These are phyloP conservation scores for Elaeis guineensis DNA, from an alignment of 176 grass and related monocot genomes.

Conservation along the genomic window DNA sequence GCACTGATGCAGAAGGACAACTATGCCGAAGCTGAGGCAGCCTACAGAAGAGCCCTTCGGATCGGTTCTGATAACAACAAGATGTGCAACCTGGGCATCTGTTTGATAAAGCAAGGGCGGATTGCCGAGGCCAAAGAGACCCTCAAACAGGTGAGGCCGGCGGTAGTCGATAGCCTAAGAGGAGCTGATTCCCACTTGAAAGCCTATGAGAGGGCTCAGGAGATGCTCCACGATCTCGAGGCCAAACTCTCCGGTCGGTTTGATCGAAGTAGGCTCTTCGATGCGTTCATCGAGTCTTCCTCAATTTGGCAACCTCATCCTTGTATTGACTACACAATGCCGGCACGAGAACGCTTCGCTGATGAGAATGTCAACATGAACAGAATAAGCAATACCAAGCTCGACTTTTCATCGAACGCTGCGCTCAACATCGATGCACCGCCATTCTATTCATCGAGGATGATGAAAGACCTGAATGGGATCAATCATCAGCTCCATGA, in stretches of 20 bases:
- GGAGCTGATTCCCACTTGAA: conserved; percentile 92
- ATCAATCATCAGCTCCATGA: conserved; percentile 26
- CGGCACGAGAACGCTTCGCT: conserved; percentile 24
- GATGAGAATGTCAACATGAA: conserved; percentile 42
- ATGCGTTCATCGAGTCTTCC: conserved; percentile 54
- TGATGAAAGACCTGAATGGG: conserved; percentile 24
- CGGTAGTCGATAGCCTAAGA: conserved; percentile 52
- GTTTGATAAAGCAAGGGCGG: conserved; percentile 46
- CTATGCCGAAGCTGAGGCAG: no score
- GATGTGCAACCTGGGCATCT: no score
- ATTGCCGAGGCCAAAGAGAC: conserved; percentile 88
- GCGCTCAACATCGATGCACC: conserved; percentile 65
- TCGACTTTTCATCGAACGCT: neutral
- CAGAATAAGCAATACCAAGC: neutral
- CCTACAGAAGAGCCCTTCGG: no score
- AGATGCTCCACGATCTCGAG: conserved; percentile 94
- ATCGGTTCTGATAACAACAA: no score
- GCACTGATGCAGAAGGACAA: no score
- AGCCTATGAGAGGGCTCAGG: conserved; percentile 78
- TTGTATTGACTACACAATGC: conserved; percentile 42
- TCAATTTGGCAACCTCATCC: conserved; percentile 97
- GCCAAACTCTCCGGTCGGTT: conserved; percentile 41
- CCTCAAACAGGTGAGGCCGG: conserved; percentile 74
- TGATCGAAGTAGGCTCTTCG: conserved; percentile 69
- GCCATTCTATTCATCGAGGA: conserved; percentile 62